phyloP scores from a whole-genome alignment of 345 rosid species.

The Carallia pectinifolia region DNA sequence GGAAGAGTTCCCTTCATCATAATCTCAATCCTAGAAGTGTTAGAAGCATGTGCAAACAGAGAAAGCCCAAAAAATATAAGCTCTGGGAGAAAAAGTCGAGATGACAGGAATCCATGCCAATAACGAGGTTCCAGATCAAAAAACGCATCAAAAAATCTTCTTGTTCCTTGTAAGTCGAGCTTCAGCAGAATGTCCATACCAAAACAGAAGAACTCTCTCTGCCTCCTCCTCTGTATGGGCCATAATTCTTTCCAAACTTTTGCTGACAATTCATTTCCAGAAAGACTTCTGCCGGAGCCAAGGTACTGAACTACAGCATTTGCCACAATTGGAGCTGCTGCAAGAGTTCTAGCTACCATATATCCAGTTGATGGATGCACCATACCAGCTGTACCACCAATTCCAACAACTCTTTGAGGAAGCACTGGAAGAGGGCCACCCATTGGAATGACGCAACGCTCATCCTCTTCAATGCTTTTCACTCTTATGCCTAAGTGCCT shows the following conservation, averaged over 20 bases:
- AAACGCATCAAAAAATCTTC: slow-evolving; percentile 89
- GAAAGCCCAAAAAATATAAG: slow-evolving; percentile 79
- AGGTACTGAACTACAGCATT: slow-evolving; percentile 72
- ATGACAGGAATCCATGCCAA: slow-evolving; percentile 97
- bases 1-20: slow-evolving; percentile 94
- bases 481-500: slow-evolving; percentile 81
- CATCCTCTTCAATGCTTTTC: slow-evolving; percentile 83
- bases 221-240: slow-evolving; percentile 92
- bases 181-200: slow-evolving; percentile 97
- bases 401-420: slow-evolving; percentile 93
- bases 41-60: slow-evolving; percentile 77
- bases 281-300: slow-evolving; percentile 40
- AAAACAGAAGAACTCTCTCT: slow-evolving; percentile 97
- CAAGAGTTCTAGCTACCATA: slow-evolving; percentile 98
- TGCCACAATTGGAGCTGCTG: slow-evolving; percentile 92
- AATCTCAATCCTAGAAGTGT: slow-evolving; percentile 87
- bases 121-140: slow-evolving; percentile 78
- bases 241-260: slow-evolving; percentile 92
- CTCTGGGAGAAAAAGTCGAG: slow-evolving; percentile 83
- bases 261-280: slow-evolving; percentile 63
- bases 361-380: slow-evolving; percentile 94
- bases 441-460: slow-evolving; percentile 92
- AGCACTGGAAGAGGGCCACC: slow-evolving; percentile 95
- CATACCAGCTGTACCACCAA: slow-evolving; percentile 96
- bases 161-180: slow-evolving; percentile 76